Base-by-base conservation (phyloP, 805 yeast genomes). In the Yarrowia osloensis region DNA sequence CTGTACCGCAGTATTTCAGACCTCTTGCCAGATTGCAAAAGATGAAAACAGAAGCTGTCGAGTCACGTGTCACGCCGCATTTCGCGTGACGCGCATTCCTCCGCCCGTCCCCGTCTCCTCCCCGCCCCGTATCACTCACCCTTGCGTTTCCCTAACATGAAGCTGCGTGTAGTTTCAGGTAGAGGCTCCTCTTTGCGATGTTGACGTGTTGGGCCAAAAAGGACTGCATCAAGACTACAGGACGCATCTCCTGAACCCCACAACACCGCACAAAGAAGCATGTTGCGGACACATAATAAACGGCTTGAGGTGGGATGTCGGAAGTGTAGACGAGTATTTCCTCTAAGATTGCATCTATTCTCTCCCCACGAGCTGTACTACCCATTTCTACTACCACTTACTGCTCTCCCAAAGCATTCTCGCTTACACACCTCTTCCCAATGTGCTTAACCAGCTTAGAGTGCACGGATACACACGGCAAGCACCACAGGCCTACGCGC, bases 61-160 rank as follows among this genome's bases (percentile, higher is more conserved):
- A 11, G 31, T 28, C 17, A 13, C n/a, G 19, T 35, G n/a, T 13
- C 33, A n/a, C n/a, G n/a, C n/a, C n/a, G n/a, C n/a, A n/a, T n/a
- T 1, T 13, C 39, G 11, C 52, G 52, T 46, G 35, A 26, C 31
- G 6, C 17, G 19, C 15, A 8, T 2, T 17, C 7, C 12, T 17
- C 33, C 19, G 22, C 15, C 17, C 15, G 1, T 29, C 33, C 15
- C 17, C 15, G 1, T n/a, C 33, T n/a, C 26, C 22, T 19, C 49
- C 19, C 6, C 21, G n/a, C 7, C n/a, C 22, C 13, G 3, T 29
- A 28, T 21, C 46, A 40, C 63, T 57, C 63, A 57, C 63, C 63
- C 63, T 57, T 57, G 63, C 63, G 63, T 57, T 57, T 57, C 39
- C 63, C 63, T 40, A 57, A 57, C 63, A 57, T 57, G 63, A 28